These are phyloP conservation scores for Phytopythium delawarense DNA, from an alignment of 352 stramenopile species.

Conservation along the genomic window DNA sequence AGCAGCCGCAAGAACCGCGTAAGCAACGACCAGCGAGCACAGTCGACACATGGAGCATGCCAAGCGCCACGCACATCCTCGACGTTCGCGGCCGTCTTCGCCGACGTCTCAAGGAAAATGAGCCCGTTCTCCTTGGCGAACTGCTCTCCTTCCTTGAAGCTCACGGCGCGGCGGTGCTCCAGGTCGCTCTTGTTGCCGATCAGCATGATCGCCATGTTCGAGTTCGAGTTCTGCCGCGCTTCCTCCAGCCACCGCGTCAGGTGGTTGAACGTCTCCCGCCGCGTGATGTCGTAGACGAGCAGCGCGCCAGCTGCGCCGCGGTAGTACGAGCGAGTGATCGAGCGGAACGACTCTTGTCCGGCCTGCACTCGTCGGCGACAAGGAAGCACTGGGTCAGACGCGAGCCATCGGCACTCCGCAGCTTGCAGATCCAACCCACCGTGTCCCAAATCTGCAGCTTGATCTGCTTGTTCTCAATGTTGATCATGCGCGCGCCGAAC, in stretches of 20 bases:
- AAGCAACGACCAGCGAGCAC: background rate
- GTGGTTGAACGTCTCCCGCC: constrained; percentile 99
- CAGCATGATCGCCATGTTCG: constrained; percentile 99
- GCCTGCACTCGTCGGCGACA: constrained; percentile 54
- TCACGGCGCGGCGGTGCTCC: constrained; percentile 94
- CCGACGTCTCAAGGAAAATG: constrained; percentile 99
- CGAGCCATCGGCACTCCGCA: background rate
- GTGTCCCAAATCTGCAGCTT: constrained; percentile 99
- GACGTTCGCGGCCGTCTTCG: constrained; percentile 99
- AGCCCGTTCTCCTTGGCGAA: constrained; percentile 99
- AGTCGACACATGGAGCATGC: background rate
- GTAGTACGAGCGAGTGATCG: constrained; percentile 99
- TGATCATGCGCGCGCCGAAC: constrained; percentile 99
- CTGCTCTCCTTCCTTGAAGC: constrained; percentile 96
- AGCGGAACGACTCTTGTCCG: constrained; percentile 99
- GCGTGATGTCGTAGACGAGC: constrained; percentile 99
- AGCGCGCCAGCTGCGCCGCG: constrained; percentile 95
- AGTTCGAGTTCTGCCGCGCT: constrained; percentile 96
- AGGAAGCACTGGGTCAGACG: background rate
- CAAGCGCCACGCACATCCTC: constrained; percentile 88
- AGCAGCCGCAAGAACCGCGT: background rate
- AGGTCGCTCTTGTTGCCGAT: constrained; percentile 99
- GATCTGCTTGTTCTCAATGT: constrained; percentile 97
- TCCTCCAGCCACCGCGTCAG: constrained; percentile 98
- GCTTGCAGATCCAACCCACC: constrained; percentile 19